phyloP scores from a whole-genome alignment of 768 basidiomycete genomes.

The Candolleomyces eurysporus region DNA sequence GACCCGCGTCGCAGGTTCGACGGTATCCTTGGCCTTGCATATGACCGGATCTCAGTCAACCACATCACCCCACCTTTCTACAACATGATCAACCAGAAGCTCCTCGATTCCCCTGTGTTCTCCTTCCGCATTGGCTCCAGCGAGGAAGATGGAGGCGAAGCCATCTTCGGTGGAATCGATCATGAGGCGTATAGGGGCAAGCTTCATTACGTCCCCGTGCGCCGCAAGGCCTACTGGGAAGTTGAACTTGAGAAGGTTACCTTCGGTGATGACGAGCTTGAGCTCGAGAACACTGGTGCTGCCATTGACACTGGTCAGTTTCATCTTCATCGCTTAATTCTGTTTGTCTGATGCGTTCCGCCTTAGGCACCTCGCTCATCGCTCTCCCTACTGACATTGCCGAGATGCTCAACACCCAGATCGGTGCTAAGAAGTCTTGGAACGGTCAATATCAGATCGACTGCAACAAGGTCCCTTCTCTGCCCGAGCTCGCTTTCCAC shows the following conservation, averaged over 20 bases:
- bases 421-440: conserved; percentile 93
- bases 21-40: conserved; percentile 91
- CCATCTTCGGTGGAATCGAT: conserved; percentile 91
- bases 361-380: conserved; percentile 85
- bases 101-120: conserved; percentile 86
- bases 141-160: conserved; percentile 88
- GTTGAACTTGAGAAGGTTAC: conserved; percentile 85
- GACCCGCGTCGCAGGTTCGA: conserved; percentile 64
- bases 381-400: conserved; percentile 92
- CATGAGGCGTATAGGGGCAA: conserved; percentile 70
- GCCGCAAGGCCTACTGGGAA: conserved; percentile 98
- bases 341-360: not conserved
- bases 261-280: conserved; percentile 85
- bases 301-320: conserved; percentile 81
- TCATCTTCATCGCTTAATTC: not conserved
- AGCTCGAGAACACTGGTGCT: conserved; percentile 91
- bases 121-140: conserved; percentile 90
- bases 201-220: conserved; percentile 84
- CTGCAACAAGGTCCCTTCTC: conserved; percentile 76
- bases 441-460: conserved; percentile 94
- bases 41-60: conserved; percentile 95
- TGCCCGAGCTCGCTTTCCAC: conserved; percentile 83
- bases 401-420: conserved; percentile 95
- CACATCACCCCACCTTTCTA: conserved; percentile 93
- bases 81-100: conserved; percentile 78